A percentile compares a stretch with the other conserved stretches of the same genome.
Evolutionary conservation across 1,284 basidiomycete genomes (phyloP).

Genomic region (Lignosus rhinocerotis): DNA sequence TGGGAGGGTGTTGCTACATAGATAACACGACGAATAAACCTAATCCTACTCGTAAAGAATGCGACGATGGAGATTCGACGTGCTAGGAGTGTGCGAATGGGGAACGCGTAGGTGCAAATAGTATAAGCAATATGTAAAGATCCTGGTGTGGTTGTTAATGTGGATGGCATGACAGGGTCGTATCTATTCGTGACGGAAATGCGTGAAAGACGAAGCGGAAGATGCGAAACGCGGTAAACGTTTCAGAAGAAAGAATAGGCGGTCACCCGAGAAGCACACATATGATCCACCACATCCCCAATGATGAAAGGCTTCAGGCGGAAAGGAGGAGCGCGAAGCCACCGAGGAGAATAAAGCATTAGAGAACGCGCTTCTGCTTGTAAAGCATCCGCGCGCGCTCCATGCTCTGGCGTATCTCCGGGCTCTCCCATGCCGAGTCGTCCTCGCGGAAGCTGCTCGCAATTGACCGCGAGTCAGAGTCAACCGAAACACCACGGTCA

Average conservation of each 20-base stretch:
- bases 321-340: not conserved
- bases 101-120: slow-evolving; percentile 14
- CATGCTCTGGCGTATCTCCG: slow-evolving; percentile 66
- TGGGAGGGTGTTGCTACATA: slow-evolving; percentile 21
- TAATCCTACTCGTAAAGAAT: slow-evolving; percentile 17
- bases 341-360: not conserved
- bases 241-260: not conserved
- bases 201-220: not conserved
- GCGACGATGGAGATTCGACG: not conserved
- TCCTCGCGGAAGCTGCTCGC: slow-evolving; percentile 37
- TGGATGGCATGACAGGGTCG: slow-evolving; percentile 9
- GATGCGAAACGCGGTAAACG: not conserved
- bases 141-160: not conserved
- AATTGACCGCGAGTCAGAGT: slow-evolving; percentile 32
- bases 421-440: slow-evolving; percentile 50
- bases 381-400: slow-evolving; percentile 53
- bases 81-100: not conserved
- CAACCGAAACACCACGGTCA: slow-evolving; percentile 33
- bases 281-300: not conserved
- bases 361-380: slow-evolving; percentile 23
- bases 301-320: not conserved
- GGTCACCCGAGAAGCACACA: not conserved
- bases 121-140: slow-evolving; percentile 19
- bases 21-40: slow-evolving; percentile 21
- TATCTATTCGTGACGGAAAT: slow-evolving; percentile 19